phyloP scores from a whole-genome alignment of 1,284 basidiomycete species.

The Trametes polyzona region DNA sequence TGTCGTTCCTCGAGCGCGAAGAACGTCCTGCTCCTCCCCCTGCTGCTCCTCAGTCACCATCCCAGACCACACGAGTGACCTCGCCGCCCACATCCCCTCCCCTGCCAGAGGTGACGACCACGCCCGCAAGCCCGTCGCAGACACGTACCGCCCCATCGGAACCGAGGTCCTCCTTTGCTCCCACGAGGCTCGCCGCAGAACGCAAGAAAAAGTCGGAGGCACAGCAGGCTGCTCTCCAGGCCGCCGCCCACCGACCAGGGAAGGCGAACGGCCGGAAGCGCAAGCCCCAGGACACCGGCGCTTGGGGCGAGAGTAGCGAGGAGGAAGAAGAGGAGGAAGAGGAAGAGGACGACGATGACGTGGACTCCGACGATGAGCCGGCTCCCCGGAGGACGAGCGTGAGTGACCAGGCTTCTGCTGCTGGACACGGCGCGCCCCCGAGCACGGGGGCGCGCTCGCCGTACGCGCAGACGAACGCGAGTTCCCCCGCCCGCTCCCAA shows the following conservation, averaged over 20 bases:
- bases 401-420: conserved; percentile 32
- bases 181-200: conserved; percentile 79
- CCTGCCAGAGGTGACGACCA: conserved; percentile 32
- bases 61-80: conserved; percentile 21
- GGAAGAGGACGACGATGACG: conserved; percentile 73
- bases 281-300: conserved; percentile 46
- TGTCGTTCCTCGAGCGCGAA: conserved; percentile 71
- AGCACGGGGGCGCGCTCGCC: conserved; percentile 29
- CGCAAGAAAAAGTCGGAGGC: conserved; percentile 83
- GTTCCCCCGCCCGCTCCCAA: conserved; percentile 33
- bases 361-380: conserved; percentile 62
- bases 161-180: conserved; percentile 81
- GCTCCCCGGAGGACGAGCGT: conserved; percentile 40
- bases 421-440: conserved; percentile 31
- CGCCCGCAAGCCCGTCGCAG: conserved; percentile 36
- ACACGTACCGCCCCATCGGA: conserved; percentile 23
- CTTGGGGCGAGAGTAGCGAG: conserved; percentile 79
- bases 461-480: conserved; percentile 31
- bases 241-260: conserved; percentile 74
- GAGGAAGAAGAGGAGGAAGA: conserved; percentile 83
- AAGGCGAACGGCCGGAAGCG: conserved; percentile 64
- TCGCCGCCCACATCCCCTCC: conserved; percentile 22
- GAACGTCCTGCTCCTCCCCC: conserved; percentile 38
- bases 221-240: conserved; percentile 77
- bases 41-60: conserved; percentile 26